Evolutionary conservation across 148 eudicot genomes (phyloP).

Genomic region (Oxyria digyna): DNA sequence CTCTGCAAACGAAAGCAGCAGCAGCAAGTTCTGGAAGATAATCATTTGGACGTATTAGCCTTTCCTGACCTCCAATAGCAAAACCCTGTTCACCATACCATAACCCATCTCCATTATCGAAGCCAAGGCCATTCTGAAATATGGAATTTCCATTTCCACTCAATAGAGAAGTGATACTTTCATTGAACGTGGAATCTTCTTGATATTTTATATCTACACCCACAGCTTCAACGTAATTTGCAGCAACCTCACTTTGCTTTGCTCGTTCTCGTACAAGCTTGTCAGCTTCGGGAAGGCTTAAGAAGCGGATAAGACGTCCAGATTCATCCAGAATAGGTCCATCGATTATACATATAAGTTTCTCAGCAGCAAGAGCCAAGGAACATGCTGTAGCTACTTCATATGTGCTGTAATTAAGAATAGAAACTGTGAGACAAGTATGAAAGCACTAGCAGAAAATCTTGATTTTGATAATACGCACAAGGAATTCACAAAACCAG

Average conservation of each 20-base stretch:
- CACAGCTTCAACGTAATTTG: conserved; percentile 89
- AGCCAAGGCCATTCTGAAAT: conserved; percentile 94
- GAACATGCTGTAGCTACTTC: conserved; percentile 99
- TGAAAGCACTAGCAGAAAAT: not conserved
- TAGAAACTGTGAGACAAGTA: not conserved
- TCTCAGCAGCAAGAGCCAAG: conserved; percentile 87
- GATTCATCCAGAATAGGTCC: conserved; percentile 79
- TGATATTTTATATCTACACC: conserved; percentile 33
- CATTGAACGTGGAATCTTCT: conserved; percentile 23
- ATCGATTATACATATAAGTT: conserved; percentile 85
- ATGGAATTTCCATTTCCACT: conserved; percentile 28
- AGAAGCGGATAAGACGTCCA: conserved; percentile 68
- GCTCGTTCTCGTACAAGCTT: conserved; percentile 75
- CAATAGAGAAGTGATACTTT: conserved; percentile 15
- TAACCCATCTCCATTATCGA: conserved; percentile 72
- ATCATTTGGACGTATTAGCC: conserved; percentile 60
- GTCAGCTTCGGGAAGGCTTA: conserved; percentile 85
- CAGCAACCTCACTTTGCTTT: conserved; percentile 92
- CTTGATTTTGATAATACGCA: not conserved
- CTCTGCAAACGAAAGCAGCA: conserved; percentile 97
- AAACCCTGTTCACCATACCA: conserved; percentile 90
- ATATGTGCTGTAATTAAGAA: conserved; percentile 45
- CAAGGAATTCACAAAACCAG: not conserved
- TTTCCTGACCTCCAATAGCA: conserved; percentile 95
- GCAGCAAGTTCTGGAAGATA: conserved; percentile 96